These are phyloP conservation scores for Fusarium agapanthi DNA, from an alignment of 2,329 filamentous ascomycete genomes.

Conservation along the genomic window DNA sequence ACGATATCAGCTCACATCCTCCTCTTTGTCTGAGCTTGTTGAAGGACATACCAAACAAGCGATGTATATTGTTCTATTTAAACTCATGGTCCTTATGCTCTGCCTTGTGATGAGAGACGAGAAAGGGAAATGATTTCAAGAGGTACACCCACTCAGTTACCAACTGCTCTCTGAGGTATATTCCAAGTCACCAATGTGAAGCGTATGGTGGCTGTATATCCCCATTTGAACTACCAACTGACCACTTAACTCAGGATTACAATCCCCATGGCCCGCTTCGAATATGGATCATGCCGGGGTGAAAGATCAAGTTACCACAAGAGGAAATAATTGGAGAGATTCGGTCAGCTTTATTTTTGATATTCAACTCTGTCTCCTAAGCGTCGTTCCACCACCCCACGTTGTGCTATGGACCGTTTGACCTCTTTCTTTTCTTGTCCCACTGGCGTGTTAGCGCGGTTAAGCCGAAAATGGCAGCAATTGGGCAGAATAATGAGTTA, in stretches of 20 bases:
- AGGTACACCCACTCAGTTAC: background rate
- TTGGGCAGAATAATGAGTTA: constrained; percentile 6
- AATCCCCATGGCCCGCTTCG: background rate
- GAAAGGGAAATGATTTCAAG: background rate
- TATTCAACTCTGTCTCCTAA: background rate
- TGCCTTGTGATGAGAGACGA: background rate
- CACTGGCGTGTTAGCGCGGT: constrained; percentile 13
- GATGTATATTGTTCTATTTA: constrained; percentile 2
- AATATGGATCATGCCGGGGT: background rate
- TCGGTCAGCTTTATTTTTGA: background rate
- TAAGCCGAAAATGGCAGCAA: constrained; percentile 22
- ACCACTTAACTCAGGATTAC: background rate
- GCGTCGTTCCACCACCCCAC: constrained; percentile 20
- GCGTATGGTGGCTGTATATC: background rate
- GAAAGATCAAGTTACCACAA: constrained; percentile 9
- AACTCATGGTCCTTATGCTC: background rate
- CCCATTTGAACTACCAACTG: background rate
- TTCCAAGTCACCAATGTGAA: background rate
- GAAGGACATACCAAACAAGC: constrained; percentile 9
- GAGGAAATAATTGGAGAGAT: constrained; percentile 32
- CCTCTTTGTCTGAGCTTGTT: constrained; percentile 28
- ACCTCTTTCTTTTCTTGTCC: background rate
- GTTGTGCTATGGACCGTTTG: constrained; percentile 5
- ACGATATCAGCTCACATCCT: constrained; percentile 23
- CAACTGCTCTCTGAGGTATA: background rate